phyloP scores from a whole-genome alignment of 768 basidiomycete genomes.

The Floccularia luteovirens region DNA sequence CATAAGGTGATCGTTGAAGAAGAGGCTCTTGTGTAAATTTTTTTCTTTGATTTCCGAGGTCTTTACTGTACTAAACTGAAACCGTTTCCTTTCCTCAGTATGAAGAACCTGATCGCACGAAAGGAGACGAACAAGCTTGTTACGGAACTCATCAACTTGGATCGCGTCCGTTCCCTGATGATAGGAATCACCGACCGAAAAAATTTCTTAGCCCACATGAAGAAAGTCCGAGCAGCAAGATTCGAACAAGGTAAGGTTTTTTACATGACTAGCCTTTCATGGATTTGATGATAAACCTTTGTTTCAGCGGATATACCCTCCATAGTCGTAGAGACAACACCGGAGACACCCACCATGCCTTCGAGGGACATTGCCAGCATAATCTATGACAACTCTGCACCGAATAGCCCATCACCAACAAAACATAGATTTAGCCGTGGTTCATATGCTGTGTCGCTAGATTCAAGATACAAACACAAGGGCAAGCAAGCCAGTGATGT shows the following conservation, averaged over 20 bases:
- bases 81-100: conserved; percentile 29
- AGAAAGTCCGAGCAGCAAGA: conserved; percentile 27
- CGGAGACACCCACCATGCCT: conserved; percentile 41
- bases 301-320: conserved; percentile 52
- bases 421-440: conserved; percentile 24
- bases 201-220: conserved; percentile 49
- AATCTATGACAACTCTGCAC: conserved; percentile 25
- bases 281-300: conserved; percentile 2
- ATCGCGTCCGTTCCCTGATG: conserved; percentile 77
- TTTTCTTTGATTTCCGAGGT: neutral
- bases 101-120: conserved; percentile 74
- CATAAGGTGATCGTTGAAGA: conserved; percentile 88
- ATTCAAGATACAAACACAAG: conserved; percentile 46
- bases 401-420: conserved; percentile 27
- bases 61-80: too few species aligned
- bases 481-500: conserved; percentile 48
- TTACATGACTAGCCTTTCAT: neutral
- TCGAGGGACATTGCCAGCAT: conserved; percentile 51
- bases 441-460: conserved; percentile 36
- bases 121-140: conserved; percentile 76
- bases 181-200: conserved; percentile 67
- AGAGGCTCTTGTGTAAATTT: conserved; percentile 77
- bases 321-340: conserved; percentile 57
- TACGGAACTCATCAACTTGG: conserved; percentile 76
- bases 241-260: conserved; percentile 30